These are phyloP conservation scores for Wallacemonas rigidus DNA, from an alignment of 208 protist species.

Conservation along the genomic window DNA sequence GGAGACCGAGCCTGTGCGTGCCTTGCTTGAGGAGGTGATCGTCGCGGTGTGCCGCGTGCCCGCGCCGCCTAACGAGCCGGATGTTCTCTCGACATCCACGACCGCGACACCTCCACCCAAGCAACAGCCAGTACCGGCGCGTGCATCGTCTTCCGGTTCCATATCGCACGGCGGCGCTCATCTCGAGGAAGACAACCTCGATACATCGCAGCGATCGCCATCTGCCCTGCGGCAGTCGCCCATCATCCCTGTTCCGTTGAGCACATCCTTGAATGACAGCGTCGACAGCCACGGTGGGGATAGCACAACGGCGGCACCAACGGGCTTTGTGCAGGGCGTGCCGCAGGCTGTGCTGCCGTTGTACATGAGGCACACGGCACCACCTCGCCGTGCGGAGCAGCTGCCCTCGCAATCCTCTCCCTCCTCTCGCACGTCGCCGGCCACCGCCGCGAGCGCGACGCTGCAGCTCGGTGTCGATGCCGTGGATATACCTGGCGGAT, in stretches of 20 bases:
- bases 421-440: neutral
- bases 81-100: too few relatives aligned
- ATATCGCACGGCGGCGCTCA: too few relatives aligned
- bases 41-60: neutral
- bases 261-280: constrained; percentile 1
- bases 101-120: too few relatives aligned
- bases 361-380: constrained; percentile 1
- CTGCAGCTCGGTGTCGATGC: constrained; percentile 47
- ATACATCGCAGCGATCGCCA: neutral
- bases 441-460: neutral
- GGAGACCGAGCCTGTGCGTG: constrained; percentile 14
- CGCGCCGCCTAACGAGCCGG: too few relatives aligned
- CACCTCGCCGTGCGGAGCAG: neutral
- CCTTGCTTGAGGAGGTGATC: neutral
- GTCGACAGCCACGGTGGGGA: neutral
- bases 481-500: constrained; percentile 40
- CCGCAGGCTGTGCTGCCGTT: constrained; percentile 5
- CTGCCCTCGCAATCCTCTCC: neutral
- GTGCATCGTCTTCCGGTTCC: too few relatives aligned
- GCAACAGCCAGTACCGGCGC: too few relatives aligned
- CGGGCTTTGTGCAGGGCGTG: neutral
- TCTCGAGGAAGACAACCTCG: too few relatives aligned
- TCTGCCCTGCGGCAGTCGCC: constrained; percentile 1
- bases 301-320: neutral
- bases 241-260: neutral